phyloP scores from a whole-genome alignment of 140 eudicot species.

The Flaveria floridana region DNA sequence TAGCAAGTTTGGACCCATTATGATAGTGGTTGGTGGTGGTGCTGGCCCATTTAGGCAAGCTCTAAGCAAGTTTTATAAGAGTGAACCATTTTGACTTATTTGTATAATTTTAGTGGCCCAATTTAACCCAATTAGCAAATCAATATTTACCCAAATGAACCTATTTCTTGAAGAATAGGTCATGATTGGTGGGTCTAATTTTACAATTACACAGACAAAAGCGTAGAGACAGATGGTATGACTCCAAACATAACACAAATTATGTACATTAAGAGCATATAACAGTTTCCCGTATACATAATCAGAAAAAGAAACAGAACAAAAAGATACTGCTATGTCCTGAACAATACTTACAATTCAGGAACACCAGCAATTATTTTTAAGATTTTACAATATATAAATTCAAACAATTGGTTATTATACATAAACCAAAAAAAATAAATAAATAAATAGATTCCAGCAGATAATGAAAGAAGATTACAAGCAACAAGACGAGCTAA shows the following conservation, averaged over 20 bases:
- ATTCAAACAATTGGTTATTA: conserved; percentile 27
- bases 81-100: too few species aligned
- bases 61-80: not conserved
- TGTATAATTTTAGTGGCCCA: too few species aligned
- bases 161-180: too few species aligned
- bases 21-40: not conserved
- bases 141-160: too few species aligned
- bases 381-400: conserved; percentile 27
- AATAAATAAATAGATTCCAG: not conserved
- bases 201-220: not conserved
- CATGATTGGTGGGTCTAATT: too few species aligned
- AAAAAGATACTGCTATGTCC: conserved; percentile 24
- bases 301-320: conserved; percentile 15
- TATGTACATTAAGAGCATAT: not conserved
- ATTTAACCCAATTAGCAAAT: too few species aligned
- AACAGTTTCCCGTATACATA: not conserved
- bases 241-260: not conserved
- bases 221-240: conserved; percentile 17
- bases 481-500: conserved; percentile 36
- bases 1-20: not conserved
- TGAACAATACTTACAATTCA: conserved; percentile 33
- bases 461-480: conserved; percentile 31
- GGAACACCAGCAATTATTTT: conserved; percentile 35
- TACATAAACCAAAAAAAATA: conserved; percentile 7
- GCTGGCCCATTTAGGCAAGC: not conserved